Evolutionary conservation across 768 basidiomycete species (phyloP).

Genomic region (Pleurotus salmoneostramineus): DNA sequence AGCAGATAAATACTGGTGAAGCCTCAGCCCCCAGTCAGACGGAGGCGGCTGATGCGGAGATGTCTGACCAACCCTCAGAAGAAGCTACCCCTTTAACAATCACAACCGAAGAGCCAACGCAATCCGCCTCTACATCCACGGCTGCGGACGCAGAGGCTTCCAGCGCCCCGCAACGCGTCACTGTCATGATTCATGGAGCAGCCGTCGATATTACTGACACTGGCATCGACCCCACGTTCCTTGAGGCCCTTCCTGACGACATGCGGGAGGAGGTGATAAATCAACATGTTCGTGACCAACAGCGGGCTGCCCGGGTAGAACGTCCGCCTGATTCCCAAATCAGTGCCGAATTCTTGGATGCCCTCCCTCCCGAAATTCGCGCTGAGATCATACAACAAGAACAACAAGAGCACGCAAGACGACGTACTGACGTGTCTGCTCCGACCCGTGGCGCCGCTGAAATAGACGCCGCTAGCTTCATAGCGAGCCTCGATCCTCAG

Average conservation of each 20-base stretch:
- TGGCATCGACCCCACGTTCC: constrained; percentile 96
- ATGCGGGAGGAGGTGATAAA: constrained; percentile 98
- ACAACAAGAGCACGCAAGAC: constrained; percentile 73
- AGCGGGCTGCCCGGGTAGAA: constrained; percentile 68
- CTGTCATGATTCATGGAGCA: constrained; percentile 88
- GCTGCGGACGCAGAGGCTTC: constrained; percentile 18
- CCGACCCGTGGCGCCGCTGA: constrained; percentile 51
- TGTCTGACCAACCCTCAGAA: constrained; percentile 14
- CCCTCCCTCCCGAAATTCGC: constrained; percentile 92
- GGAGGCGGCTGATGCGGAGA: background rate
- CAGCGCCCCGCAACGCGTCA: constrained; percentile 58
- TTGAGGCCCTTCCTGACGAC: constrained; percentile 96
- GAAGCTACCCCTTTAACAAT: constrained; percentile 15
- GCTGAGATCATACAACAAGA: constrained; percentile 98
- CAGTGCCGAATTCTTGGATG: constrained; percentile 93
- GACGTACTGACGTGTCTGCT: constrained; percentile 35
- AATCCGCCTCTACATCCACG: background rate
- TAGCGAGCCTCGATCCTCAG: constrained; percentile 86
- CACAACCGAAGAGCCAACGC: too few species aligned
- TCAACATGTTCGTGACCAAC: constrained; percentile 90
- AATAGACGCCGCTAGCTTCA: constrained; percentile 87
- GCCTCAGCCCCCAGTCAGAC: constrained; percentile 11
- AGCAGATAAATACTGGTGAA: background rate
- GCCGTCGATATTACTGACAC: constrained; percentile 97
- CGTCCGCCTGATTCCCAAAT: constrained; percentile 83